phyloP scores from a whole-genome alignment of 768 basidiomycete species.

The Boletus barrowsii region DNA sequence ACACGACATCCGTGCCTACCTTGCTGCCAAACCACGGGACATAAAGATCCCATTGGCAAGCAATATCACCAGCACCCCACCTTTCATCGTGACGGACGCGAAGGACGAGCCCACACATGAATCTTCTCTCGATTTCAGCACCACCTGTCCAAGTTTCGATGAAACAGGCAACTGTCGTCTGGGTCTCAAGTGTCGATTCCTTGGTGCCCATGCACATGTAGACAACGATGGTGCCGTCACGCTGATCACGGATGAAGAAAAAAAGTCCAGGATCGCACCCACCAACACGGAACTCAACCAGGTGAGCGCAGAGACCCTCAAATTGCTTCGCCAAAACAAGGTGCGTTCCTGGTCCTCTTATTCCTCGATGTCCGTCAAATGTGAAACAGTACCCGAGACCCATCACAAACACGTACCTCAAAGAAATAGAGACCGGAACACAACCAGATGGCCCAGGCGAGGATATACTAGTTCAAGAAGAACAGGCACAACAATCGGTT shows the following conservation, averaged over 20 bases:
- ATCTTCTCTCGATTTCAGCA: slow-evolving; percentile 21
- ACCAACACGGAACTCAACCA: slow-evolving; percentile 69
- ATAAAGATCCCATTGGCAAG: slow-evolving; percentile 52
- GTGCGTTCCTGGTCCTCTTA: slow-evolving; percentile 34
- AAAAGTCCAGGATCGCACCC: slow-evolving; percentile 45
- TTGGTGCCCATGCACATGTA: slow-evolving; percentile 67
- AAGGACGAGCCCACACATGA: not conserved
- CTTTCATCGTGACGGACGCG: slow-evolving; percentile 42
- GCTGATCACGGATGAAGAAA: slow-evolving; percentile 56
- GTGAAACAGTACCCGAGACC: slow-evolving; percentile 59
- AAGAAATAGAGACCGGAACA: slow-evolving; percentile 42
- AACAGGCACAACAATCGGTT: slow-evolving; percentile 4
- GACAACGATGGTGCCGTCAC: slow-evolving; percentile 44
- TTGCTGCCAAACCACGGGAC: slow-evolving; percentile 72
- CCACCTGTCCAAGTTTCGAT: slow-evolving; percentile 25
- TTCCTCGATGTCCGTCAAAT: not conserved
- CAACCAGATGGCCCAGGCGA: slow-evolving; percentile 8
- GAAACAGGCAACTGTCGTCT: slow-evolving; percentile 32
- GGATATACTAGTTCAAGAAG: slow-evolving; percentile 7
- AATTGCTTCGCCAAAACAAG: slow-evolving; percentile 64
- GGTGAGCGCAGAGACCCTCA: slow-evolving; percentile 53
- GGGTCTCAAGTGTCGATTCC: slow-evolving; percentile 90
- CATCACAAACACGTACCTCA: slow-evolving; percentile 58
- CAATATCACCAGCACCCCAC: slow-evolving; percentile 43
- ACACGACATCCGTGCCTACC: slow-evolving; percentile 76